phyloP scores from a whole-genome alignment of 805 yeast genomes.

The Kazachstania kunashirensis region DNA sequence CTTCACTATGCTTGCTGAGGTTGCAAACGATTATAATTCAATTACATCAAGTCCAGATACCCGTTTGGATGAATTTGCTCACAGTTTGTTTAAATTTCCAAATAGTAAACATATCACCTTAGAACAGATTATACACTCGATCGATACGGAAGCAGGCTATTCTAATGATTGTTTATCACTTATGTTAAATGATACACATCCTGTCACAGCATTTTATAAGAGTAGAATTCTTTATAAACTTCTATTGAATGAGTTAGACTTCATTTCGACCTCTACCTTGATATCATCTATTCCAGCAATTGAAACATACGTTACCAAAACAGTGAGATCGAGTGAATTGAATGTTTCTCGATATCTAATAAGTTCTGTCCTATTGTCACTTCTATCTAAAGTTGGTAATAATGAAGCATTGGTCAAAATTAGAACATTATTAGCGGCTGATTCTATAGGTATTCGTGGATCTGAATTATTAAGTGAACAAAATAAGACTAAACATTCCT shows the following conservation, averaged over 20 bases:
- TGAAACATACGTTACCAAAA: conserved; percentile 29
- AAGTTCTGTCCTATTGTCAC: conserved; percentile 30
- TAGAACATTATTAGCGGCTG: conserved; percentile 56
- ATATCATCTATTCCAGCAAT: conserved; percentile 17
- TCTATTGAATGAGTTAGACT: conserved; percentile 27
- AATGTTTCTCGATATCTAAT: conserved; percentile 21
- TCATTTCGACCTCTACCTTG: conserved; percentile 18
- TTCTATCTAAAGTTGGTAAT: conserved; percentile 28
- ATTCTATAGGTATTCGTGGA: conserved; percentile 45
- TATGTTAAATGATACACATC: not conserved
- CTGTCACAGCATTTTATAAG: conserved; percentile 22
- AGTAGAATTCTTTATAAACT: conserved; percentile 29
- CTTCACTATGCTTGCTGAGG: conserved; percentile 30
- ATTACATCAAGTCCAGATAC: conserved; percentile 19
- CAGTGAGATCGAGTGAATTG: conserved; percentile 28
- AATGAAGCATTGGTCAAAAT: conserved; percentile 38
- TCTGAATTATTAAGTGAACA: conserved; percentile 37
- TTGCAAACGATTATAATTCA: conserved; percentile 33
- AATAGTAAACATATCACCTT: conserved; percentile 2
- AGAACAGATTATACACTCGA: not conserved
- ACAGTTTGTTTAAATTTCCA: conserved; percentile 14
- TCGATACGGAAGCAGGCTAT: not conserved
- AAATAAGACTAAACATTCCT: conserved; percentile 26
- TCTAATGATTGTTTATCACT: not conserved
- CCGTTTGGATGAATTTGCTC: conserved; percentile 9